Conservation (phyloP, 202 grass and related monocot genomes). For the Digitaria exilis region DNA sequence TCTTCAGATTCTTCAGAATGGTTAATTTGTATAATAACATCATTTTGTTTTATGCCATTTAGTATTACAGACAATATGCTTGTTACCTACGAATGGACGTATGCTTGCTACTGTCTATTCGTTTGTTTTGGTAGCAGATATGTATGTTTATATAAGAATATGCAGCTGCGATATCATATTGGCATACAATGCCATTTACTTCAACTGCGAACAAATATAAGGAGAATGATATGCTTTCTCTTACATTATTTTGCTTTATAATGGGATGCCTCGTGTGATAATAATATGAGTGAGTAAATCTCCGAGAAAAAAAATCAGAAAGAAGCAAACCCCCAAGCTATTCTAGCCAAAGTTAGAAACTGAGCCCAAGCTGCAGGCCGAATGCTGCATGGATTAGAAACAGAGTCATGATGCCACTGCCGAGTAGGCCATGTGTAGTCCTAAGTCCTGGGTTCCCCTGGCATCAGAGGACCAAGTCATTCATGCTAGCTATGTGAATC, state of each 20-base stretch:
- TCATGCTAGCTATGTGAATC: not conserved
- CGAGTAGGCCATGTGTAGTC: slow-evolving; percentile 73
- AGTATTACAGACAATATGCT: not conserved
- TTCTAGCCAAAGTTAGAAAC: slow-evolving; percentile 46
- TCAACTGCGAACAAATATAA: not conserved
- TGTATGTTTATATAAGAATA: not conserved
- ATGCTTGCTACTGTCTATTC: not conserved
- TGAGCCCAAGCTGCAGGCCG: slow-evolving; percentile 80
- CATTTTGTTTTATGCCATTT: slow-evolving; percentile 4
- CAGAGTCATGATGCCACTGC: slow-evolving; percentile 93
- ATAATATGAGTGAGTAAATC: not conserved
- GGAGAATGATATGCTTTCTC: not conserved
- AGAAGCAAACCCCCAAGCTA: slow-evolving; percentile 25
- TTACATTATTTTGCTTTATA: slow-evolving; percentile 14
- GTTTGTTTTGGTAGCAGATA: not conserved
- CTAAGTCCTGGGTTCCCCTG: slow-evolving; percentile 77
- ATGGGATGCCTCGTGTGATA: slow-evolving; percentile 21
- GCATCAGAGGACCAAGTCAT: not conserved
- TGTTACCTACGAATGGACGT: no score
- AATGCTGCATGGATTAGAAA: slow-evolving; percentile 85
- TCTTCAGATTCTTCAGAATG: not conserved
- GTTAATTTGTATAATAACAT: not conserved
- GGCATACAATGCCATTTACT: not conserved
- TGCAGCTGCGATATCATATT: not conserved
- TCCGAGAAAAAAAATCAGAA: slow-evolving; percentile 9